Conservation (phyloP, 2,329 filamentous ascomycete genomes). For the Colletotrichum sp. region DNA sequence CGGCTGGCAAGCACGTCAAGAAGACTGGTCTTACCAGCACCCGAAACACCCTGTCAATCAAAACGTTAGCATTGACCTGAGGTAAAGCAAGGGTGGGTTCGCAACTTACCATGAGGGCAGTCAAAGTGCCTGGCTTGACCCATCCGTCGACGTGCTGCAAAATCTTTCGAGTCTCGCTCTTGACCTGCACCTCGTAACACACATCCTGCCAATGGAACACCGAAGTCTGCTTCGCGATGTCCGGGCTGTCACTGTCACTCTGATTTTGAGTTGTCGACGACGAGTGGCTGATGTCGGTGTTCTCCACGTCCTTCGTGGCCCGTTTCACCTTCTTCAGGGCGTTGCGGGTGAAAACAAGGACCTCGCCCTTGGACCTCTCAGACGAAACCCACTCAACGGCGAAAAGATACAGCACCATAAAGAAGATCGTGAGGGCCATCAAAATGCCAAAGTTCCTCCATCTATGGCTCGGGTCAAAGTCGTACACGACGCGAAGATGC, state of each 20-base stretch:
- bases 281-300: not conserved
- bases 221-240: conserved; percentile 54
- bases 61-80: not conserved
- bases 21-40: conserved; percentile 55
- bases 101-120: conserved; percentile 67
- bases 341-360: conserved; percentile 62
- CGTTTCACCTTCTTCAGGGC: not conserved
- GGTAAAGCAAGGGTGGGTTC: conserved; percentile 56
- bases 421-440: conserved; percentile 53
- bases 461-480: conserved; percentile 46
- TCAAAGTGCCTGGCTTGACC: conserved; percentile 72
- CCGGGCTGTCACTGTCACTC: not conserved
- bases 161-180: conserved; percentile 65
- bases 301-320: not conserved
- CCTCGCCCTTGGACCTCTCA: conserved; percentile 64
- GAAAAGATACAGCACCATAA: conserved; percentile 51
- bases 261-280: not conserved
- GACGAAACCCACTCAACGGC: conserved; percentile 50
- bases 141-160: conserved; percentile 71
- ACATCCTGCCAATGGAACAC: conserved; percentile 73
- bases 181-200: conserved; percentile 72
- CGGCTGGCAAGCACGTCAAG: conserved; percentile 66
- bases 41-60: conserved; percentile 5
- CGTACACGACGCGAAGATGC: conserved; percentile 47
- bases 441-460: conserved; percentile 65